Conservation (phyloP, 2,329 filamentous ascomycete genomes). For the Xylaria sp. region DNA sequence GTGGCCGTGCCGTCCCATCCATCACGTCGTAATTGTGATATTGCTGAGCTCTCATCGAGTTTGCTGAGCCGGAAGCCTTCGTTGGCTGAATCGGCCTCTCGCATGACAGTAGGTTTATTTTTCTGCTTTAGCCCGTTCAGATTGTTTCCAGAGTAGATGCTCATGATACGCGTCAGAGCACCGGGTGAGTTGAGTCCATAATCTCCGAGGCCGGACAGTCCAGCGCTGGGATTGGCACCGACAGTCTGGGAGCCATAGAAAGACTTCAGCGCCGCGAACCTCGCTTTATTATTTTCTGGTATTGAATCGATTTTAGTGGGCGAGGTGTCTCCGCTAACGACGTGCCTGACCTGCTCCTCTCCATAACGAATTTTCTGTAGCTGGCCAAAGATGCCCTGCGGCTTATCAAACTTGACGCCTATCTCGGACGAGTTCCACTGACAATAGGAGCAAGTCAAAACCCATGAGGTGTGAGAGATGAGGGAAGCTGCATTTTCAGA, state of each 20-base stretch:
- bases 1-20: slow-evolving; percentile 70
- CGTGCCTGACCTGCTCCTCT: slow-evolving; percentile 48
- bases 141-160: slow-evolving; percentile 75
- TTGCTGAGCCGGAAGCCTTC: slow-evolving; percentile 74
- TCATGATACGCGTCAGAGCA: slow-evolving; percentile 88
- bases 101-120: slow-evolving; percentile 74
- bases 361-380: slow-evolving; percentile 73
- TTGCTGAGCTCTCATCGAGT: slow-evolving; percentile 65
- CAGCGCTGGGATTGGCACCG: slow-evolving; percentile 58
- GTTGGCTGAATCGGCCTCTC: slow-evolving; percentile 72
- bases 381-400: slow-evolving; percentile 84
- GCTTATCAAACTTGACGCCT: slow-evolving; percentile 86
- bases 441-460: slow-evolving; percentile 88
- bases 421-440: slow-evolving; percentile 92
- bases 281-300: slow-evolving; percentile 53
- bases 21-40: slow-evolving; percentile 62
- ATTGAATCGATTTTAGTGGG: slow-evolving; percentile 61
- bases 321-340: slow-evolving; percentile 31
- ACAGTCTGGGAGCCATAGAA: slow-evolving; percentile 85
- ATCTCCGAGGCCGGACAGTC: slow-evolving; percentile 52
- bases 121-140: slow-evolving; percentile 69
- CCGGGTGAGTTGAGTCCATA: slow-evolving; percentile 76
- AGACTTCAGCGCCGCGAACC: slow-evolving; percentile 72
- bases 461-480: slow-evolving; percentile 63
- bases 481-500: slow-evolving; percentile 49